Percentiles rank a stretch among this genome's conserved stretches.
phyloP scores from a whole-genome alignment of 2,329 filamentous ascomycete species.

The Xylariaceae sp. region DNA sequence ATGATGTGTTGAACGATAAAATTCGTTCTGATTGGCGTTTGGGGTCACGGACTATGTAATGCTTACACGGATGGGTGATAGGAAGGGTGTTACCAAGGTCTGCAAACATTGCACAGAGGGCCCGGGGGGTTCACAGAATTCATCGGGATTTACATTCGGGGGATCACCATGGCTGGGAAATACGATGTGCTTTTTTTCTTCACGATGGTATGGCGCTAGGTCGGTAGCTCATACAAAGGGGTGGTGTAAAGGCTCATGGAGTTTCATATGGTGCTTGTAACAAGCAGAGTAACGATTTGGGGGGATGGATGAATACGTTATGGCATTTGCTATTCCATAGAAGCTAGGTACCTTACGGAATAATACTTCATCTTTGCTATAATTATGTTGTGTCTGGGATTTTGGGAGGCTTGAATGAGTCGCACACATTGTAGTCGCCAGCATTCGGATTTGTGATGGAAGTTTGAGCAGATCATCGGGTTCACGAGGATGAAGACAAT shows the following conservation, averaged over 20 bases:
- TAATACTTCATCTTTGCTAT: too few relatives aligned
- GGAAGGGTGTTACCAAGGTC: not conserved
- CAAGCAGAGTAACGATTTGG: not conserved
- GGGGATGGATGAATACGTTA: not conserved
- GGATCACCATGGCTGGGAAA: not conserved
- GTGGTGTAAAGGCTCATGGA: not conserved
- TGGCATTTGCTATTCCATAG: not conserved
- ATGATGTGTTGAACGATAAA: slow-evolving; percentile 10
- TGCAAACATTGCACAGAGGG: not conserved
- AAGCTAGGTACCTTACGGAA: too few relatives aligned
- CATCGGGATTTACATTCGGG: not conserved
- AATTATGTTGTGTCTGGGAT: too few relatives aligned
- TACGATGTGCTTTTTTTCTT: not conserved
- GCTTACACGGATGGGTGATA: not conserved
- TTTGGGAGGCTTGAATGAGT: too few relatives aligned
- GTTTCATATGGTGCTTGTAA: not conserved
- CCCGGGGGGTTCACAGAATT: not conserved
- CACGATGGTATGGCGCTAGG: not conserved
- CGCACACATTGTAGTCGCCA: too few relatives aligned
- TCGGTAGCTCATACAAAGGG: not conserved
- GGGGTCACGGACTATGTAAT: slow-evolving; percentile 5
- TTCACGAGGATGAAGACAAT: too few relatives aligned
- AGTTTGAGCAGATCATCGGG: too few relatives aligned
- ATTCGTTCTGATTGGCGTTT: slow-evolving; percentile 8
- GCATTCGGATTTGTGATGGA: too few relatives aligned